A percentile compares a stretch with the other conserved stretches of the same genome.
Conservation (phyloP, 352 stramenopile genomes). For the Phytophthora meadii region DNA sequence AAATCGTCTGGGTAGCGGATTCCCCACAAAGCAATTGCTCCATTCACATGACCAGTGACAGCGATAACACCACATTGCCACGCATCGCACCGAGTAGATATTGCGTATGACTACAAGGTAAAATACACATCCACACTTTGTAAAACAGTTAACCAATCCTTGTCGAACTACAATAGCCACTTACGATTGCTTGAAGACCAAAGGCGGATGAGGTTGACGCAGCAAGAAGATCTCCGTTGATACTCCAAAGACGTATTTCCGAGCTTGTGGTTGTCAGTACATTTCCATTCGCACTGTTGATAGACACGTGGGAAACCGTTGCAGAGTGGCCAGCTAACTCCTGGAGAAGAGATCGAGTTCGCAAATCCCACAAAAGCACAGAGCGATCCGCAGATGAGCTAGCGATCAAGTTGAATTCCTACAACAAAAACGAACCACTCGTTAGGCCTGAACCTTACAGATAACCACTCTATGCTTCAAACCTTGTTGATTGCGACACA, state of each 20-base stretch:
- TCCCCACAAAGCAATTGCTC: slow-evolving; percentile 78
- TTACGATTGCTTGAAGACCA: slow-evolving; percentile 66
- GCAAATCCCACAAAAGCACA: slow-evolving; percentile 77
- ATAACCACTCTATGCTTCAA: not conserved
- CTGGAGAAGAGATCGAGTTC: slow-evolving; percentile 60
- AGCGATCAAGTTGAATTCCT: slow-evolving; percentile 75
- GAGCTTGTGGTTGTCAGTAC: slow-evolving; percentile 55
- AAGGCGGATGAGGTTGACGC: slow-evolving; percentile 48
- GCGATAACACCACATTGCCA: slow-evolving; percentile 78
- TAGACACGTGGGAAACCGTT: slow-evolving; percentile 60
- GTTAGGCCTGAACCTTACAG: not conserved
- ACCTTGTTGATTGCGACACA: slow-evolving; percentile 79
- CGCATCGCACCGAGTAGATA: slow-evolving; percentile 74
- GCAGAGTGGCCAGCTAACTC: slow-evolving; percentile 63
- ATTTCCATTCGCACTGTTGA: slow-evolving; percentile 77
- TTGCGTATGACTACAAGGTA: slow-evolving; percentile 47
- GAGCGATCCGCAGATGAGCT: slow-evolving; percentile 65
- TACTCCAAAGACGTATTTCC: slow-evolving; percentile 77
- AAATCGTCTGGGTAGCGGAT: slow-evolving; percentile 69
- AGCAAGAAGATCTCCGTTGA: slow-evolving; percentile 80
- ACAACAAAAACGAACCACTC: not conserved
- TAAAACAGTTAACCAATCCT: not conserved
- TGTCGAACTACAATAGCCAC: not conserved
- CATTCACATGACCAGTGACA: slow-evolving; percentile 74
- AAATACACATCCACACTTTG: slow-evolving; percentile 2